These are phyloP conservation scores for Psilocybe cyanescens DNA, from an alignment of 768 basidiomycete genomes.

Conservation along the genomic window DNA sequence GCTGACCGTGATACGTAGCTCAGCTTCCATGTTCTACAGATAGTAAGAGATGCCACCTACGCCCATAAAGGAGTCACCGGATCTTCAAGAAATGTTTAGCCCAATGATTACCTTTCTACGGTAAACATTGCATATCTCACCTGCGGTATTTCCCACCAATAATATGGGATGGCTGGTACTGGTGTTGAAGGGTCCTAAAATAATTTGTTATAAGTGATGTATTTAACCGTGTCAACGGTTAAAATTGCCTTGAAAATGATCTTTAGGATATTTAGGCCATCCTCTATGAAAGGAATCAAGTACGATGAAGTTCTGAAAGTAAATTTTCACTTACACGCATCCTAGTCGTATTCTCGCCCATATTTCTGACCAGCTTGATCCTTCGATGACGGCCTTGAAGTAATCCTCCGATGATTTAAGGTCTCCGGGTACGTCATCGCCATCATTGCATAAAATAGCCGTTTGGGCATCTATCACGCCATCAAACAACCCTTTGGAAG, in stretches of 20 bases:
- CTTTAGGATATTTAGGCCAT: slow-evolving; percentile 30
- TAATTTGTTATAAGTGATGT: slow-evolving; percentile 3
- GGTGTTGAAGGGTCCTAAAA: slow-evolving; percentile 34
- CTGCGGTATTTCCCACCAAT: slow-evolving; percentile 44
- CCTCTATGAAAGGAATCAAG: slow-evolving; percentile 19
- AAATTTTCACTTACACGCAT: slow-evolving; percentile 31
- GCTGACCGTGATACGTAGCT: slow-evolving; percentile 23
- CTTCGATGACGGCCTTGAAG: slow-evolving; percentile 29
- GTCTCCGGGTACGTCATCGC: slow-evolving; percentile 38
- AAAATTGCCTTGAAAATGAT: slow-evolving; percentile 22
- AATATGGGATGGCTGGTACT: slow-evolving; percentile 44
- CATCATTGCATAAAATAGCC: slow-evolving; percentile 39
- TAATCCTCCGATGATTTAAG: slow-evolving; percentile 35
- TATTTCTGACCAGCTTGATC: slow-evolving; percentile 35
- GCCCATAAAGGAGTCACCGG: slow-evolving; percentile 32
- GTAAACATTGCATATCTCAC: slow-evolving; percentile 17
- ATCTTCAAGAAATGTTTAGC: slow-evolving; percentile 17
- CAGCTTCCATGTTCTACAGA: neutral
- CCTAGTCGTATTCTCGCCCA: slow-evolving; percentile 30
- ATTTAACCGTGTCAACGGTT: neutral
- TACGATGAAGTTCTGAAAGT: neutral
- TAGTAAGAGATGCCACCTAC: slow-evolving; percentile 20
- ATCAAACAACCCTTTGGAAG: slow-evolving; percentile 2
- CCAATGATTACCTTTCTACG: neutral
- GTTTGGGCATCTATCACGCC: slow-evolving; percentile 31